Conservation (phyloP, 1,284 basidiomycete genomes). For the Puccinia polysora region DNA sequence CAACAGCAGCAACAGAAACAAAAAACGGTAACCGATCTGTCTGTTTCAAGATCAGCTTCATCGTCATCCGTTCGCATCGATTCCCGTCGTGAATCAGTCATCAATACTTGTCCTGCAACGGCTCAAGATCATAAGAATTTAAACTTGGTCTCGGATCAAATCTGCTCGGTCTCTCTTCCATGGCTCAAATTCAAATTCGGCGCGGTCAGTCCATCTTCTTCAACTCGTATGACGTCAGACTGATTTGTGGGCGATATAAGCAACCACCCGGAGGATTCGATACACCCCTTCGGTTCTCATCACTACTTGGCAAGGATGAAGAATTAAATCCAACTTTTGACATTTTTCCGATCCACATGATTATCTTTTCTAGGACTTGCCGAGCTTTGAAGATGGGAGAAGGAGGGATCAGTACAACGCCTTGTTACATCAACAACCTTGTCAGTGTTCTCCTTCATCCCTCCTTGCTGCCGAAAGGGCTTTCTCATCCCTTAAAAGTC, state of each 20-base stretch:
- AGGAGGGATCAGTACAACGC: slow-evolving; percentile 26
- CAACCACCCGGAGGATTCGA: no score
- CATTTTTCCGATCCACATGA: background rate
- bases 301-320: no score
- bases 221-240: no score
- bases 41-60: background rate
- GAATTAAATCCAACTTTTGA: no score
- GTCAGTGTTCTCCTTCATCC: background rate
- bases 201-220: background rate
- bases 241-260: no score
- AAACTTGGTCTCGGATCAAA: background rate
- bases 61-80: no score
- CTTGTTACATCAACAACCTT: slow-evolving; percentile 37
- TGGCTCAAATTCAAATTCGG: slow-evolving; percentile 40
- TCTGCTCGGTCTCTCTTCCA: slow-evolving; percentile 8
- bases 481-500: no score
- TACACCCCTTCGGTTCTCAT: background rate
- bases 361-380: slow-evolving; percentile 24
- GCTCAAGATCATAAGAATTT: background rate
- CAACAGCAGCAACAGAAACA: background rate
- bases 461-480: no score
- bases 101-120: background rate
- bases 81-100: background rate
- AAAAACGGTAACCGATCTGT: no score
- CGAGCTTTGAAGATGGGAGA: slow-evolving; percentile 15